phyloP scores from a whole-genome alignment of 371 early-diverging fungal species.

The Syncephalastrum monosporum region DNA sequence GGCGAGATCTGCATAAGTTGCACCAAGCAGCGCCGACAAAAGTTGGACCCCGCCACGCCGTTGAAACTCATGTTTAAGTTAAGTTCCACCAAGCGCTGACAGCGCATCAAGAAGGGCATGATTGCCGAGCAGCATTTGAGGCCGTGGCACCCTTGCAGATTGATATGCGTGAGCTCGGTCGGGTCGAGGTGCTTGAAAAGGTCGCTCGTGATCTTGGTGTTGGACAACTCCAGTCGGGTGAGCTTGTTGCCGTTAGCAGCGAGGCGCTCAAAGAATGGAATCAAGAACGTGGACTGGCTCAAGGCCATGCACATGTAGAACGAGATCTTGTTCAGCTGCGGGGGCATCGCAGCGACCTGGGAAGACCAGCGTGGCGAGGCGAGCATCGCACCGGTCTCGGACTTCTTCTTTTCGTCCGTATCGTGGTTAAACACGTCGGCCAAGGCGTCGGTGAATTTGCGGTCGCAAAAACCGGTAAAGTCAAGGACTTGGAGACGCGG shows the following conservation, averaged over 20 bases:
- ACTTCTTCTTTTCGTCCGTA: conserved; percentile 5
- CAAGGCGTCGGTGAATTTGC: conserved; percentile 24
- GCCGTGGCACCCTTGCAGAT: conserved; percentile 31
- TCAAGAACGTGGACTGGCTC: conserved; percentile 30
- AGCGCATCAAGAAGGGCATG: conserved; percentile 12
- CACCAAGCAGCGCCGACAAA: conserved; percentile 25
- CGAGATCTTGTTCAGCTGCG: conserved; percentile 23
- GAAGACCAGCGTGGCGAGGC: conserved; percentile 2
- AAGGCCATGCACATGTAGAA: conserved; percentile 38
- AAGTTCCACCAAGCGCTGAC: conserved; percentile 16
- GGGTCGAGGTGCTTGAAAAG: conserved; percentile 22
- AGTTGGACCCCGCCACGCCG: conserved; percentile 22
- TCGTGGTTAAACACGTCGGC: conserved; percentile 19
- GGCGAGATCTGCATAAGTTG: conserved; percentile 1
- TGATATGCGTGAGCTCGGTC: conserved; percentile 25
- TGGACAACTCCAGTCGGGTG: conserved; percentile 27
- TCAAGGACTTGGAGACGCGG: conserved; percentile 23
- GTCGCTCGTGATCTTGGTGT: conserved; percentile 31
- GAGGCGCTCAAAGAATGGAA: conserved; percentile 34
- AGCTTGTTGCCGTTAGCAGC: conserved; percentile 11
- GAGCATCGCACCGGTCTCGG: neutral
- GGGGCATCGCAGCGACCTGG: conserved; percentile 14
- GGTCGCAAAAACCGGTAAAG: conserved; percentile 34
- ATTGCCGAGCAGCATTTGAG: conserved; percentile 30
- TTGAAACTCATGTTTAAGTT: conserved; percentile 33